Percentiles rank a stretch among this genome's conserved stretches.
phyloP scores from a whole-genome alignment of 306 rosid species.

The Cucurbita pepo region DNA sequence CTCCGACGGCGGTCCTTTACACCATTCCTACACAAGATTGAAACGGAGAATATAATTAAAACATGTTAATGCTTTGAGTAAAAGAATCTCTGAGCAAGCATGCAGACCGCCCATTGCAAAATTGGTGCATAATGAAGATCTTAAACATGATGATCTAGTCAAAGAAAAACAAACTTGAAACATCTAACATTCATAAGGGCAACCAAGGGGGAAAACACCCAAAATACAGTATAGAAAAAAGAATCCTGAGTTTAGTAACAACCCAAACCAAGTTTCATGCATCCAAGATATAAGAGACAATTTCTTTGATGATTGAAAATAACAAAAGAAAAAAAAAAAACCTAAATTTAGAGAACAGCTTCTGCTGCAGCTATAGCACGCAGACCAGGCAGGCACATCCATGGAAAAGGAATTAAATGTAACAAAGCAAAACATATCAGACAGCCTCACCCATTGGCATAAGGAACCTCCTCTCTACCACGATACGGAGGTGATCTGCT shows the following conservation, averaged over 20 bases:
- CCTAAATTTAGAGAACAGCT: not conserved
- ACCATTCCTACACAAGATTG: slow-evolving; percentile 55
- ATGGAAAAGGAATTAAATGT: not conserved
- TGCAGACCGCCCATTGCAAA: not conserved
- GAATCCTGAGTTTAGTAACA: not conserved
- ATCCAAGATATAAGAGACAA: not conserved
- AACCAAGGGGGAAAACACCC: not conserved
- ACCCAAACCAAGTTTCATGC: not conserved
- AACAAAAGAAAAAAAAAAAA: not conserved
- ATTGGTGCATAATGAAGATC: not conserved
- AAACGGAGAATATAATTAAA: not conserved
- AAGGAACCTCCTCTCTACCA: slow-evolving; percentile 73
- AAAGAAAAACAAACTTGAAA: not conserved
- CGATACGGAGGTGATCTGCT: slow-evolving; percentile 94
- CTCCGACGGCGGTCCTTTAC: slow-evolving; percentile 78
- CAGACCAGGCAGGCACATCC: not conserved
- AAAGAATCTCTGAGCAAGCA: not conserved
- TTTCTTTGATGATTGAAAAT: too few species aligned
- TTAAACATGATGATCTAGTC: not conserved
- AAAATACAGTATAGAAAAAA: not conserved
- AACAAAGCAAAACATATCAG: not conserved
- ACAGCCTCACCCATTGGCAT: slow-evolving; percentile 68
- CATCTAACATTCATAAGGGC: not conserved
- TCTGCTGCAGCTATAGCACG: too few species aligned
- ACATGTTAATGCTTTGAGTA: not conserved